Base-by-base conservation (phyloP, 2,329 filamentous ascomycete species). In the Tolypocladium inflatum region DNA sequence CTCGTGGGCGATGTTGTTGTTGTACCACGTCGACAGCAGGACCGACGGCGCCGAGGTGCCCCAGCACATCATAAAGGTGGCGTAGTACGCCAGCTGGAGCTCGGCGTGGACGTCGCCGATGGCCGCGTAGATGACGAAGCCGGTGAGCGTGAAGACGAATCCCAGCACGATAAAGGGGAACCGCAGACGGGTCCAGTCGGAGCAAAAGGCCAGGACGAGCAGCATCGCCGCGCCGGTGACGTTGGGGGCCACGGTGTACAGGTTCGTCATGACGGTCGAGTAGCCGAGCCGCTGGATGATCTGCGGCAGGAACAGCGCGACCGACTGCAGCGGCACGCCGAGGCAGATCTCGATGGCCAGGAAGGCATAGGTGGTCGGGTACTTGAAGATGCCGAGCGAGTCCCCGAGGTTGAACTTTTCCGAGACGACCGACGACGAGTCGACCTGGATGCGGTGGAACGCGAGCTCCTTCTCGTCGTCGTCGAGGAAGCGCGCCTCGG, bases 31-130 rank as follows among this genome's bases (percentile, higher is more conserved):
- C 77, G 63, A 84, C 74, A 86, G 76, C 15, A 92, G 76, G 10
- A 91, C 88, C 0, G 84, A 88, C 0, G 89, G 88, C 0, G 88
- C 88, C 1, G 84, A 86, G 0, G 87, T 90, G 19, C 89, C 89
- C 85, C 87, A 91, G 13, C 85, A 88, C 87, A 91, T 90, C 86
- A 91, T 88, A 70, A 91, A 92, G 57, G 81, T 85, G 6, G 88
- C 87, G 62, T 85, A 91, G 66, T 91, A 91, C 0, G 87, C 88
- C 1, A 90, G 77, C 4, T 80, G 77, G n/a, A 87, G 69, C 43
- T 87, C 75, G 4, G 74, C 65, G 42, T 82, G 70, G 19, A 90
- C 83, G 63, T 86, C 78, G 62, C 84, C 75, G 59, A 93, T 87
- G 23, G 85, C 78, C 0, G 87, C 87, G 64, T 88, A 92, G 67